Evolutionary conservation across 2,329 filamentous ascomycete genomes (phyloP), one percentile per base, ranked within the genome.

Genomic region (Alternaria rosae): DNA sequence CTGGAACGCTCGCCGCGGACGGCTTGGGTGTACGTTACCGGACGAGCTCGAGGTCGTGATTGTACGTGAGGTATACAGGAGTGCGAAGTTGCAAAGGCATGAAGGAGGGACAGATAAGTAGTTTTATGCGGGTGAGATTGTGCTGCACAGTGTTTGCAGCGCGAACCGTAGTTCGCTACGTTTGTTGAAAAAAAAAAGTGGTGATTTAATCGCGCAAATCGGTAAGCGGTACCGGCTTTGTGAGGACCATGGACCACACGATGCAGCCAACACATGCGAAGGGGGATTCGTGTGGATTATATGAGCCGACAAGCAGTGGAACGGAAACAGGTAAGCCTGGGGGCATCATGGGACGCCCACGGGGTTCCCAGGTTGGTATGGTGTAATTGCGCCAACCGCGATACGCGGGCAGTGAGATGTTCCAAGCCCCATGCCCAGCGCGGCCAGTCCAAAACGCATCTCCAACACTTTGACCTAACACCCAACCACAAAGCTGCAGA

Each of bases 341-440:
- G 30, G 47, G 30, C 23, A 42, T 43, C 52, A 51, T 56, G 44
- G 54, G 48, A 47, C 57, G 12, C 44, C 35, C 44, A 38, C 10
- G 30, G 58, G n/a, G 45, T 23, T 30, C 32, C 38, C 35, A 38
- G 35, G 35, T 38, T 38, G 17, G 35, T 45, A 32, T 23, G 44
- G 50, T 17, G 26, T 44, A 32, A 52, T 50, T 62, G 59, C 57
- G 57, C 63, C 57, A 55, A 50, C 63, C 54, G 53, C 53, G 44
- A 35, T 65, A 62, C 57, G 63, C 57, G 54, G 50, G 15, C 21
- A 43, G 45, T 54, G 53, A 26, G 41, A 57, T 44, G 41, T 58
- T 53, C 57, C 57, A 63, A 64, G 61, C 32, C 48, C 21, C 28
- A 28, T 47, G 64, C 64, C 64, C 51, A 66, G 64, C 30, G 50